Evolutionary conservation across 345 rosid genomes (phyloP).

Genomic region (Nasturtium officinale): DNA sequence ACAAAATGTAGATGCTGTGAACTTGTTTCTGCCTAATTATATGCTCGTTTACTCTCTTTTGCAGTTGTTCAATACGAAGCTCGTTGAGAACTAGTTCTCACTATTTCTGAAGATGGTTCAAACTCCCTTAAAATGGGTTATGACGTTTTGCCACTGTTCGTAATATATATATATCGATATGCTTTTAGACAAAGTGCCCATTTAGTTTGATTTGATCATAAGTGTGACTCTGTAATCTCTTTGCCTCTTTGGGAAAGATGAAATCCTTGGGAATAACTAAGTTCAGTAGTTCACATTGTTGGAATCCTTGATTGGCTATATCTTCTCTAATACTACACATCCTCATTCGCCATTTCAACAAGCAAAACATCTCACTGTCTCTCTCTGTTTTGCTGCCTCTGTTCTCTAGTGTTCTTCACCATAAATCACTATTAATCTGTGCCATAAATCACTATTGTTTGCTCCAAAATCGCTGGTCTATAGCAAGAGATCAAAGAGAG

Average conservation of each 20-base stretch:
- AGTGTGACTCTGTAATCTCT: slow-evolving; percentile 13
- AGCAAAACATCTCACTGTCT: neutral
- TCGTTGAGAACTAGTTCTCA: slow-evolving; percentile 40
- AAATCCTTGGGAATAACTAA: neutral
- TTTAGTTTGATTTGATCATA: neutral
- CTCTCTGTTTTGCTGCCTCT: neutral
- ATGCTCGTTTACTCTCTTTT: slow-evolving; percentile 15
- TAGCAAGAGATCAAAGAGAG: neutral
- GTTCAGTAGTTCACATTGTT: neutral
- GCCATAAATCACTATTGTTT: neutral
- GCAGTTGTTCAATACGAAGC: slow-evolving; percentile 77
- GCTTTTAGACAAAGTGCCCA: neutral
- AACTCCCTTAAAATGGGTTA: neutral
- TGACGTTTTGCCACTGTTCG: neutral
- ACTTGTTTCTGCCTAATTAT: slow-evolving; percentile 12
- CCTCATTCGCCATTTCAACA: neutral
- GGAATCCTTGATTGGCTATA: neutral
- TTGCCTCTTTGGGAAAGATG: neutral
- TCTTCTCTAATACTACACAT: neutral
- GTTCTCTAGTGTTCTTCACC: neutral
- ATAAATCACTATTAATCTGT: neutral
- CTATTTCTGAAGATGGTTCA: neutral
- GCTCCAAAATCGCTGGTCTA: neutral
- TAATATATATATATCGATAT: neutral
- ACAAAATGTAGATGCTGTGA: neutral